Evolutionary conservation across 2,329 filamentous ascomycete species (phyloP).

Genomic region (Gliomastix tumulicola): DNA sequence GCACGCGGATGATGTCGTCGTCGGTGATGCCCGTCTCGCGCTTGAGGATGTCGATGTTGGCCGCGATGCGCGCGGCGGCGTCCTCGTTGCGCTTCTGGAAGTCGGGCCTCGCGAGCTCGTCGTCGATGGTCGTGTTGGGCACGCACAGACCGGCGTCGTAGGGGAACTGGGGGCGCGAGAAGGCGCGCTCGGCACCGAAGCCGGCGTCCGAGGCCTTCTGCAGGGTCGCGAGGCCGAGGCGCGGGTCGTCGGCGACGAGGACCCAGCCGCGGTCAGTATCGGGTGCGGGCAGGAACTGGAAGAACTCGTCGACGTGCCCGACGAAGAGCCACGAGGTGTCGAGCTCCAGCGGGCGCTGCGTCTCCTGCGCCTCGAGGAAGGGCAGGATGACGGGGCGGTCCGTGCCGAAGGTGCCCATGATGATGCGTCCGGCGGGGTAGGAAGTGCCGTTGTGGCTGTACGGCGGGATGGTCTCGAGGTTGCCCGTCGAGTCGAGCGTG

Average conservation of each 20-base stretch:
- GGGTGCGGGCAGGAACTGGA: conserved; percentile 18
- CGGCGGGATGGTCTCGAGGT: conserved; percentile 30
- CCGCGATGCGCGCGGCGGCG: conserved; percentile 9
- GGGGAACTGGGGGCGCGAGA: conserved; percentile 8
- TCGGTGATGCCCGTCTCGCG: conserved; percentile 13
- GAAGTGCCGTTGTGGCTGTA: conserved; percentile 10
- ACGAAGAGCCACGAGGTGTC: conserved; percentile 17
- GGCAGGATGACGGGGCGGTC: conserved; percentile 12
- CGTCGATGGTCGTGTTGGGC: conserved; percentile 8
- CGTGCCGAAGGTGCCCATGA: conserved; percentile 9
- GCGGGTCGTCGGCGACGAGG: conserved; percentile 13
- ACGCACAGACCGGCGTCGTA: conserved; percentile 6
- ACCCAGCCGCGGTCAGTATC: conserved; percentile 15
- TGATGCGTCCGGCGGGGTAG: conserved; percentile 12
- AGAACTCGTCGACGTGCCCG: conserved; percentile 19
- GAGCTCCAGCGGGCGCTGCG: conserved; percentile 23
- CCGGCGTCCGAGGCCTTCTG: conserved; percentile 8
- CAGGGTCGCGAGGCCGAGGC: conserved; percentile 10
- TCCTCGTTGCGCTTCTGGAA: conserved; percentile 8
- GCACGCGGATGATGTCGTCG: conserved; percentile 13
- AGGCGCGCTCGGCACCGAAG: conserved; percentile 7
- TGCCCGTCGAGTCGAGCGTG: conserved; percentile 17
- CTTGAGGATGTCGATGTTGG: conserved; percentile 13
- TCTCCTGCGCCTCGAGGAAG: conserved; percentile 22
- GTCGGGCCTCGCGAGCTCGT: conserved; percentile 6